These are phyloP conservation scores for Theileria equi DNA, from an alignment of 169 alveolate species.

Conservation along the genomic window DNA sequence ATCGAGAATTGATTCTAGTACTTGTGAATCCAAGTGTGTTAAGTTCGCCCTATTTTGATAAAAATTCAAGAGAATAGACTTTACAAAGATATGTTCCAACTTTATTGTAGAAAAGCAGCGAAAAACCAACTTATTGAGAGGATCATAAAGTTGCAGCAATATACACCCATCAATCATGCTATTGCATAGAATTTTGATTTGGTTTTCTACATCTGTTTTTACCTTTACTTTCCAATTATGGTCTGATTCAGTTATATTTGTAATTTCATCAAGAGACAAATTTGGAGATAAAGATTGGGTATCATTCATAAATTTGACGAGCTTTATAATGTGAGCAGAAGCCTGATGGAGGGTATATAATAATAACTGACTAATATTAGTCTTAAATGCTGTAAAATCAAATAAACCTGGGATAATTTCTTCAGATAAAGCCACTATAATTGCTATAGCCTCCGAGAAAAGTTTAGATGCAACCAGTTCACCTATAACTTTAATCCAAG, in stretches of 20 bases:
- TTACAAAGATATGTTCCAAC: slow-evolving; percentile 40
- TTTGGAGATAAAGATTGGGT: slow-evolving; percentile 1
- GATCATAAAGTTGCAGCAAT: slow-evolving; percentile 27
- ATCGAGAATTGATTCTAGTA: slow-evolving; percentile 39
- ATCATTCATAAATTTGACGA: slow-evolving; percentile 34
- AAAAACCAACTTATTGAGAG: slow-evolving; percentile 33
- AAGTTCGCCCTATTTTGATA: slow-evolving; percentile 25
- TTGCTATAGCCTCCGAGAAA: slow-evolving; percentile 50
- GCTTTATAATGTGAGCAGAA: slow-evolving; percentile 55
- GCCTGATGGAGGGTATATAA: slow-evolving; percentile 57
- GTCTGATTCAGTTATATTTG: too few relatives aligned
- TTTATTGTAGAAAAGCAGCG: slow-evolving; percentile 51
- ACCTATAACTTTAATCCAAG: slow-evolving; percentile 58
- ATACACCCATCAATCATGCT: slow-evolving; percentile 52
- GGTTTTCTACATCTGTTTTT: slow-evolving; percentile 39
- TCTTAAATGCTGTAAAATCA: slow-evolving; percentile 42
- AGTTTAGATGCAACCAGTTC: slow-evolving; percentile 45
- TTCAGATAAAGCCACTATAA: slow-evolving; percentile 15
- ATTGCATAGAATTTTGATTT: slow-evolving; percentile 44
- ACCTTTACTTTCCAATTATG: slow-evolving; percentile 49
- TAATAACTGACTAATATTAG: slow-evolving; percentile 38
- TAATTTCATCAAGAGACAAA: too few relatives aligned
- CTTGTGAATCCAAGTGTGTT: slow-evolving; percentile 21
- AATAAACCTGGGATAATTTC: slow-evolving; percentile 52
- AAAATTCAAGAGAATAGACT: slow-evolving; percentile 32